phyloP scores from a whole-genome alignment of 306 rosid species.

The Vigna mungo region DNA sequence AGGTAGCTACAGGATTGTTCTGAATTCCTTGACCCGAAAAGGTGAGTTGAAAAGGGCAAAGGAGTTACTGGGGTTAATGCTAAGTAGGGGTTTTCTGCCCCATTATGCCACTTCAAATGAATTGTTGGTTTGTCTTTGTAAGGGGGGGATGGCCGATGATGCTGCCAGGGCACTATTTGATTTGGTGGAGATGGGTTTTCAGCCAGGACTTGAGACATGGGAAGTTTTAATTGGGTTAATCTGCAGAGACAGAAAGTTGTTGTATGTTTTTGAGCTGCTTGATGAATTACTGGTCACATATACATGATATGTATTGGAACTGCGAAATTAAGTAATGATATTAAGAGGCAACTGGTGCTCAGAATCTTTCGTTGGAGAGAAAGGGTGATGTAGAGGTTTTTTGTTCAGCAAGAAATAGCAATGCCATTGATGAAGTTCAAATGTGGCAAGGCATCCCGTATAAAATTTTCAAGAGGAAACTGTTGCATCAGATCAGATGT shows the following conservation, averaged over 20 bases:
- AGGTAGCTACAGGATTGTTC: slow-evolving; percentile 85
- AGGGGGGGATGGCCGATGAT: slow-evolving; percentile 70
- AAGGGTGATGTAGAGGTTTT: not conserved
- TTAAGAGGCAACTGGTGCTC: slow-evolving; percentile 18
- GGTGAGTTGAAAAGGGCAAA: slow-evolving; percentile 66
- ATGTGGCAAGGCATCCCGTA: not conserved
- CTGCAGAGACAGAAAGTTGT: slow-evolving; percentile 71
- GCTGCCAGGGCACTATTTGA: slow-evolving; percentile 64
- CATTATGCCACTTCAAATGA: slow-evolving; percentile 87
- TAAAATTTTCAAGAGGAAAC: slow-evolving; percentile 1
- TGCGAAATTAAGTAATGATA: not conserved
- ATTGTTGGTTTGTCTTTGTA: slow-evolving; percentile 69
- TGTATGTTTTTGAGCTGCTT: slow-evolving; percentile 71
- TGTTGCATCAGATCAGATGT: not conserved
- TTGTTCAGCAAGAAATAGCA: not conserved
- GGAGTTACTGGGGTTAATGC: slow-evolving; percentile 66
- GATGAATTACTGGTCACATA: slow-evolving; percentile 59
- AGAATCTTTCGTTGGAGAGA: not conserved
- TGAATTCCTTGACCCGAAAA: slow-evolving; percentile 65
- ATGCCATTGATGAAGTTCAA: not conserved
- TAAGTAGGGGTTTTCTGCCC: slow-evolving; percentile 78
- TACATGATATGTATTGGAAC: slow-evolving; percentile 25
- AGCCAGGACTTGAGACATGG: slow-evolving; percentile 79
- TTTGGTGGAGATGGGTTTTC: slow-evolving; percentile 76
- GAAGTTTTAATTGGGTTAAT: slow-evolving; percentile 60